Evolutionary conservation across 345 rosid species (phyloP), one percentile per base, ranked within the genome.

Genomic region (Microcos paniculata): DNA sequence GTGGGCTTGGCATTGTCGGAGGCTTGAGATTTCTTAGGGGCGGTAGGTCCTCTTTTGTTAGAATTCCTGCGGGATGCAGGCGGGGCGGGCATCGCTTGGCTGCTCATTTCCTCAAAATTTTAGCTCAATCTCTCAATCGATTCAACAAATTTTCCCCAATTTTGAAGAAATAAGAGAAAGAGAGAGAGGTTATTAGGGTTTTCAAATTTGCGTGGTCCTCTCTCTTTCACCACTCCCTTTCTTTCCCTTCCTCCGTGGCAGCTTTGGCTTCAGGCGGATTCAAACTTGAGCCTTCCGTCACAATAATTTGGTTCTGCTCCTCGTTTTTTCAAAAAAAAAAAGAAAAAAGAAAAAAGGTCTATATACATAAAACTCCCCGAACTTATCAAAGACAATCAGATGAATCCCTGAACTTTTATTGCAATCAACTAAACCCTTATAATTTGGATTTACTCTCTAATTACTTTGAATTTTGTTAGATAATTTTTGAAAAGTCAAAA

Each of bases 1-100:
- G 92, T 72, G 26, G 94, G 97, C 75, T 94, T 92, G 11, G 94
- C 91, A 59, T 85, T 87, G 18, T 91, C 93, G 33, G 87, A 75
- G 23, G 84, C 79, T 15, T 77, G 23, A 7, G 89, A 80, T 69
- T 86, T 96, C 84, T 79, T 89, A 74, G 89, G 58, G 35, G 88
- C 52, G 21, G 86, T 64, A 19, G 87, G 82, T 57, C 83, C 90
- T 62, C 91, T 81, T 72, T 85, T 87, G 21, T 85, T 89, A 73
- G 77, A 73, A 72, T 73, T 85, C 78, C 91, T 84, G 81, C 85
- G 82, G 33, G 89, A 80, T 33, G 81, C 78, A n/a, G 90, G 80
- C 4, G 73, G 59, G 58, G 95, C 82, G 33, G 87, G 84, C 72
- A 80, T 79, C 74, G 61, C 82, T 15, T 91, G 97, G 75, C 85